Evolutionary conservation across 345 rosid species (phyloP).

Genomic region (Ceriops tagal): DNA sequence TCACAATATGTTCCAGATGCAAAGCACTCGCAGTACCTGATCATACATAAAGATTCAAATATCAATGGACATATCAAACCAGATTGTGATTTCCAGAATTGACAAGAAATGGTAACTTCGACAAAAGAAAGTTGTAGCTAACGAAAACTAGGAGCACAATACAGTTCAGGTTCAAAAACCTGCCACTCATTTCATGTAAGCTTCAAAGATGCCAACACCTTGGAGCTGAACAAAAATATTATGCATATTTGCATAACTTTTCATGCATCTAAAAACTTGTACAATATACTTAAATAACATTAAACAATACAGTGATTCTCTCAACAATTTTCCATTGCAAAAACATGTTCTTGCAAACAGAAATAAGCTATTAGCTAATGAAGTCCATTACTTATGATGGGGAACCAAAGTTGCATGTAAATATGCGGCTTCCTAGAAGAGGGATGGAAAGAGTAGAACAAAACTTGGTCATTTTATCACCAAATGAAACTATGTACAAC

Average conservation of each 20-base stretch:
- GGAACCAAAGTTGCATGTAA: slow-evolving; percentile 9
- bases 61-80: slow-evolving; percentile 10
- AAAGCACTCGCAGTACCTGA: slow-evolving; percentile 97
- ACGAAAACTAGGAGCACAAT: background rate
- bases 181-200: background rate
- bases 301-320: too few species aligned
- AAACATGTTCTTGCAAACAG: too few species aligned
- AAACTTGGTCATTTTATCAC: background rate
- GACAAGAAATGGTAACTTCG: background rate
- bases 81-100: background rate
- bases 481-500: background rate
- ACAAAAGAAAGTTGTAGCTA: background rate
- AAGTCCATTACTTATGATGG: background rate
- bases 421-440: background rate
- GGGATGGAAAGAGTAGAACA: background rate
- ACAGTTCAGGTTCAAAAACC: background rate
- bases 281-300: background rate
- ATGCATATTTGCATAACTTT: background rate
- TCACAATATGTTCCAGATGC: slow-evolving; percentile 96
- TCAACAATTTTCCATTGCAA: too few species aligned
- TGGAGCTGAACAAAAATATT: too few species aligned
- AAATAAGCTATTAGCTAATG: too few species aligned
- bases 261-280: slow-evolving; percentile 7
- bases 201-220: background rate
- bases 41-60: slow-evolving; percentile 16